Base-by-base conservation (phyloP, 768 basidiomycete species). In the Rhodotorula kratochvilovae region DNA sequence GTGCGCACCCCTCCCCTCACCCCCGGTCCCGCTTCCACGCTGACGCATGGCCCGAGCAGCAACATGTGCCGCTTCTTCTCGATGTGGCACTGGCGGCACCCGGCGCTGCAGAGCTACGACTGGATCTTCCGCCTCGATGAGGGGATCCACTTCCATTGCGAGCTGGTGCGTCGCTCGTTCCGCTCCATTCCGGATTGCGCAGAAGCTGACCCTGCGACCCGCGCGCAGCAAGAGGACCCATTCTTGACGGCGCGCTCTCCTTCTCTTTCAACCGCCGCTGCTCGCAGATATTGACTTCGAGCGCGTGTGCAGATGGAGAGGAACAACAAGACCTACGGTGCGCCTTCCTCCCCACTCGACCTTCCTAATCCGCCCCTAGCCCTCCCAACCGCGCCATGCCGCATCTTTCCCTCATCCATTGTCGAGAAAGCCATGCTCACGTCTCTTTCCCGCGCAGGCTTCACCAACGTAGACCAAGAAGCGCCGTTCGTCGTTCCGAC, bases 1-100 rank as follows among this genome's bases (percentile, higher is more conserved):
- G 66, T 67, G n/a, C 31, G 55, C 13, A 10, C 15, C 5, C 51
- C 3, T 13, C 16, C 51, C 8, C 27, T 21, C 33, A 0, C 39
- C 15, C 7, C 39, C 46, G 6, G 10, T 19, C n/a, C 33, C 23
- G 15, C 48, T 39, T 36, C 45, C 48, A 43, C 48, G 5, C 10
- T 36, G 10, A 11, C 17, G 39, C 29, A 6, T 2, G 23, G 12
- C 7, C 19, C 4, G n/a, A 25, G 15, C 36, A 53, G 45, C 29
- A 68, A 68, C 29, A 68, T 68, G 67, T 68, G 67, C 43, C 60
- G 61, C 33, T 68, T 68, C 61, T 68, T 62, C 55, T 36, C 61
- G 27, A 48, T 46, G 54, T 48, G 27, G 15, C 54, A 68, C 54
- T 46, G 36, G 16, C 5, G 42, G 16, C 67, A 68, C n/a, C 67